A percentile compares a stretch with the other conserved stretches of the same genome.
Conservation (phyloP, 176 grass and related monocot species). For the Musa itinerans region DNA sequence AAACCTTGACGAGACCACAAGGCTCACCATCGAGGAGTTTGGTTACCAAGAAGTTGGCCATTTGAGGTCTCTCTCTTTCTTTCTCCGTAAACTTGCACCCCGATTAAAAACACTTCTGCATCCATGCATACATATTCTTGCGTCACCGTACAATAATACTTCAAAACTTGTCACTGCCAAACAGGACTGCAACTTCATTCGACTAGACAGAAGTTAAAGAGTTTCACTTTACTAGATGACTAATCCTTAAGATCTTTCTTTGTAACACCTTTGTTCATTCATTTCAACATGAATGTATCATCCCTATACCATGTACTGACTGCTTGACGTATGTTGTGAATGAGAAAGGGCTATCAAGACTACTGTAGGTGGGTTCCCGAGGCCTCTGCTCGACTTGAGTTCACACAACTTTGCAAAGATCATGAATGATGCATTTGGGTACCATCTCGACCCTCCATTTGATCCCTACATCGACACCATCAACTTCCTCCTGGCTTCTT, state of each 20-base stretch:
- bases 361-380: constrained; percentile 54
- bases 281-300: not conserved
- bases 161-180: not conserved
- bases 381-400: constrained; percentile 70
- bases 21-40: constrained; percentile 58
- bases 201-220: not conserved
- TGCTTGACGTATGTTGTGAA: not conserved
- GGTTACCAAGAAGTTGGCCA: constrained; percentile 95
- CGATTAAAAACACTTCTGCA: not conserved
- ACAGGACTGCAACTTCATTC: not conserved
- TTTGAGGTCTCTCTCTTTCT: constrained; percentile 32
- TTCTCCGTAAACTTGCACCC: not conserved
- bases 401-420: constrained; percentile 57
- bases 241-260: not conserved
- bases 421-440: constrained; percentile 49
- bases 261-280: not conserved
- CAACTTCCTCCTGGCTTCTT: constrained; percentile 82
- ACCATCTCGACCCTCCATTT: constrained; percentile 62
- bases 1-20: constrained; percentile 36
- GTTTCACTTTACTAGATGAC: not conserved
- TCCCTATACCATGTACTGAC: not conserved
- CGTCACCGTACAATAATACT: not conserved
- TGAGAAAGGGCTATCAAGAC: constrained; percentile 60
- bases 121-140: not conserved
- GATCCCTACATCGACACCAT: constrained; percentile 73